Evolutionary conservation across 2,329 filamentous ascomycete genomes (phyloP), one percentile per base, ranked within the genome.

Genomic region (Achaetomium macrosporum): DNA sequence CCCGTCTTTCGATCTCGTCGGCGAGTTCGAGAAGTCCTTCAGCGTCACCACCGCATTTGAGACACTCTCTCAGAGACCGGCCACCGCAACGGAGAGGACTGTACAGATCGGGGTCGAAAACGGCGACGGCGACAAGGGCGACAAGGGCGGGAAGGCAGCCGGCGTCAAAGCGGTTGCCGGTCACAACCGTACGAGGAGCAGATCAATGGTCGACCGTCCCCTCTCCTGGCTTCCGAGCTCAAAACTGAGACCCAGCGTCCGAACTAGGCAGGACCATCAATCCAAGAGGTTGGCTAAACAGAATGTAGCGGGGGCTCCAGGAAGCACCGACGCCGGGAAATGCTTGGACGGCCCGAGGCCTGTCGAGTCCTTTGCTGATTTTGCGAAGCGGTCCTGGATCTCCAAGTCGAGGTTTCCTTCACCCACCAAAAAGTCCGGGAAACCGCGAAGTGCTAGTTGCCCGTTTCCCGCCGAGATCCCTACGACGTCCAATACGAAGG

Each of bases 351-450:
- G 68, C 51, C 64, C 69, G 35, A 68, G 68, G 46, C 68, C 68
- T 2, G 66, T 73, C 31, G 72, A 73, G 48, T 77, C 74, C 39
- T 73, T 81, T 58, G 71, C 73, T 45, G 74, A 70, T 56, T 75
- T 79, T 61, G 72, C 77, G 9, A 74, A 71, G 57, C 72, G 74
- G 48, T 75, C 76, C 39, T 82, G 77, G 78, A 74, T 75, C 17
- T 65, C 72, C 4, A 65, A 70, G 36, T 78, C 78, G 33, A 70
- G 74, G 15, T 76, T 76, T 1, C 72, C 77, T 0, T 76, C 76
- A 2, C 74, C 77, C 8, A 57, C 40, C 61, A 71, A 57, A 60
- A 65, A 59, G 54, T 58, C 57, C 54, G 68, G 63, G 60, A 61
- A 43, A 44, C 56, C 61, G 60, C 53, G 50, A 49, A 35, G 53